Conservation (phyloP, 345 rosid genomes). For the Excoecaria agallocha region DNA sequence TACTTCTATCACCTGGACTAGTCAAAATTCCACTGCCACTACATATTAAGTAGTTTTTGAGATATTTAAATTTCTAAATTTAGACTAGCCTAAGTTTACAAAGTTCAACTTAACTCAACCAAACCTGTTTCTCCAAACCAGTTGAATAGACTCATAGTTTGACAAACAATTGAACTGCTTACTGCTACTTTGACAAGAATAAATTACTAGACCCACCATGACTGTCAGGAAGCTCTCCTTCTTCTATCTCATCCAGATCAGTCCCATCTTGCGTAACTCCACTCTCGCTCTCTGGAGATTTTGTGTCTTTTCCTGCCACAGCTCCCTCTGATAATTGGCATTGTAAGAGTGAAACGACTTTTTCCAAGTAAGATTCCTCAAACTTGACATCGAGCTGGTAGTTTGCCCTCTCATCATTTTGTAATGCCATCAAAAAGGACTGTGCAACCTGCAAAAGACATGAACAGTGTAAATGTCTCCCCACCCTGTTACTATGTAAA, state of each 20-base stretch:
- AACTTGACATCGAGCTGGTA: constrained; percentile 94
- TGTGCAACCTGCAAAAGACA: constrained; percentile 68
- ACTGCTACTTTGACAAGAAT: constrained; percentile 2
- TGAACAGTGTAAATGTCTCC: neutral
- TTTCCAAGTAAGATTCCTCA: constrained; percentile 80
- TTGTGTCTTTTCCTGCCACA: constrained; percentile 54
- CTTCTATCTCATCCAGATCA: constrained; percentile 73
- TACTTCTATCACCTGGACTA: neutral
- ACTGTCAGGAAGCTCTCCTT: constrained; percentile 94
- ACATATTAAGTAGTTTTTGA: neutral
- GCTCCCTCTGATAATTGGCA: constrained; percentile 94
- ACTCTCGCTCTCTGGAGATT: constrained; percentile 37
- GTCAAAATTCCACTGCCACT: neutral
- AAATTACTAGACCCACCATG: constrained; percentile 52
- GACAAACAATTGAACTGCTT: neutral
- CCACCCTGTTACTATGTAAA: constrained; percentile 1
- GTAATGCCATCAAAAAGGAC: constrained; percentile 85
- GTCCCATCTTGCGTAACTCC: constrained; percentile 30
- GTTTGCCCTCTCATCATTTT: constrained; percentile 89
- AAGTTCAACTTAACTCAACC: neutral
- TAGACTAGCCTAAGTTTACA: neutral
- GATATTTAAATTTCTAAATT: constrained; percentile 1
- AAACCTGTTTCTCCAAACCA: neutral
- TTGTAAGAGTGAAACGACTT: constrained; percentile 76
- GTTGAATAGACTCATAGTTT: neutral